Evolutionary conservation across 306 rosid genomes (phyloP).

Genomic region (Parietaria judaica): DNA sequence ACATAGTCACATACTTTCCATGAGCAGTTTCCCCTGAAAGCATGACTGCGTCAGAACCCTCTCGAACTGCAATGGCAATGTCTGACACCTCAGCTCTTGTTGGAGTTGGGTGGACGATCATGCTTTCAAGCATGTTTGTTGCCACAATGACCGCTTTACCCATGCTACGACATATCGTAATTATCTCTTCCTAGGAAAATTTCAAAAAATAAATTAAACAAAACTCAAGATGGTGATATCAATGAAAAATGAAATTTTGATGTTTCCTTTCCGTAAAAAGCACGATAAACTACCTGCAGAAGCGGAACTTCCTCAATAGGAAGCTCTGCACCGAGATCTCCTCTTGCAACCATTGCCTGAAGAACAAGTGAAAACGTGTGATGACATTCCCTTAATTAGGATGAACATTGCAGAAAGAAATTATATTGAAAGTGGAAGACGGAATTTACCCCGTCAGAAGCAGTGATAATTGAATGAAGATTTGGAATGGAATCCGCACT

Average conservation of each 20-base stretch:
- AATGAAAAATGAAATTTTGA: constrained; percentile 1
- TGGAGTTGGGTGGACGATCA: constrained; percentile 98
- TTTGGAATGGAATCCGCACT: constrained; percentile 96
- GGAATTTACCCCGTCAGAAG: constrained; percentile 50
- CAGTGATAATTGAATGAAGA: constrained; percentile 82
- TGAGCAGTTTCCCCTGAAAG: constrained; percentile 99
- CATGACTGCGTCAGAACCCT: constrained; percentile 96
- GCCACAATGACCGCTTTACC: constrained; percentile 99
- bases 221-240: constrained; percentile 8
- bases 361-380: neutral
- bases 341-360: constrained; percentile 71
- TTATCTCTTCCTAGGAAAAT: constrained; percentile 76
- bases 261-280: constrained; percentile 4
- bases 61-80: constrained; percentile 98
- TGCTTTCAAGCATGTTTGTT: constrained; percentile 98
- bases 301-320: constrained; percentile 65
- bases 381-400: constrained; percentile 1
- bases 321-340: constrained; percentile 66
- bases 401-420: neutral
- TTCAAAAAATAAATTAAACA: constrained; percentile 2
- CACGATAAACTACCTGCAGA: constrained; percentile 36
- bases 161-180: constrained; percentile 87
- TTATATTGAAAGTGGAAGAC: constrained; percentile 1
- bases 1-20: constrained; percentile 64
- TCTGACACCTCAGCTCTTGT: constrained; percentile 98